Percentiles rank a stretch among this genome's conserved stretches.
Conservation (phyloP, 805 yeast genomes). For the Candida adriatica region DNA sequence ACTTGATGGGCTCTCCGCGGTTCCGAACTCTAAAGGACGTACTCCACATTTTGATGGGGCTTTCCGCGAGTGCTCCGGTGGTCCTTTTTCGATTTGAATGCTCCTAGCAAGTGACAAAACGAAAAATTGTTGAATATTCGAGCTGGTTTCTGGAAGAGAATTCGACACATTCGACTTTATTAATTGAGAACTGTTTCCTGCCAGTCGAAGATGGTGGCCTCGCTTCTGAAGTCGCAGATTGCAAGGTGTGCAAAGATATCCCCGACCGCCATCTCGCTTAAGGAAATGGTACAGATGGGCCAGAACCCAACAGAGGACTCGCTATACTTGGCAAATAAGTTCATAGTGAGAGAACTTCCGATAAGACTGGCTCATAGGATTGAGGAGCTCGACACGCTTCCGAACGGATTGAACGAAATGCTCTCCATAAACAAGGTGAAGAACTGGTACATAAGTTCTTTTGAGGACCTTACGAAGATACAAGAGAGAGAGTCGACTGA, state of each 20-base stretch:
- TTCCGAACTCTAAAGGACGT: too few relatives aligned
- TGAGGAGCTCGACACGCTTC: constrained; percentile 74
- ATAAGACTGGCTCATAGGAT: constrained; percentile 82
- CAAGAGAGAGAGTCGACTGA: constrained; percentile 24
- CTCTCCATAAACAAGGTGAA: constrained; percentile 71
- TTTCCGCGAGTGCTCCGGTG: too few relatives aligned
- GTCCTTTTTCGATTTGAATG: too few relatives aligned
- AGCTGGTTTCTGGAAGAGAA: too few relatives aligned
- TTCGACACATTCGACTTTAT: too few relatives aligned
- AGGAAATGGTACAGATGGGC: constrained; percentile 92
- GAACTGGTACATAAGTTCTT: constrained; percentile 88
- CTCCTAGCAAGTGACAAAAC: too few relatives aligned
- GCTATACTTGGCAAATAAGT: constrained; percentile 75
- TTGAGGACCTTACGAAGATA: constrained; percentile 69
- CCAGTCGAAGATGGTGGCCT: constrained; percentile 5
- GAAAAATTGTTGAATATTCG: too few relatives aligned
- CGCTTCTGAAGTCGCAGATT: constrained; percentile 20
- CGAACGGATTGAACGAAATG: constrained; percentile 64
- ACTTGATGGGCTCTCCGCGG: too few relatives aligned
- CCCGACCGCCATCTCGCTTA: constrained; percentile 76
- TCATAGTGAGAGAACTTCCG: constrained; percentile 81
- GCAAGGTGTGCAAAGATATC: constrained; percentile 57
- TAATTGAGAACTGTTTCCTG: too few relatives aligned
- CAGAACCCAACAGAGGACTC: constrained; percentile 72
- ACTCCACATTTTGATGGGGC: too few relatives aligned